Conservation (phyloP, 2,329 filamentous ascomycete species). For the Zymoseptoria brevis region DNA sequence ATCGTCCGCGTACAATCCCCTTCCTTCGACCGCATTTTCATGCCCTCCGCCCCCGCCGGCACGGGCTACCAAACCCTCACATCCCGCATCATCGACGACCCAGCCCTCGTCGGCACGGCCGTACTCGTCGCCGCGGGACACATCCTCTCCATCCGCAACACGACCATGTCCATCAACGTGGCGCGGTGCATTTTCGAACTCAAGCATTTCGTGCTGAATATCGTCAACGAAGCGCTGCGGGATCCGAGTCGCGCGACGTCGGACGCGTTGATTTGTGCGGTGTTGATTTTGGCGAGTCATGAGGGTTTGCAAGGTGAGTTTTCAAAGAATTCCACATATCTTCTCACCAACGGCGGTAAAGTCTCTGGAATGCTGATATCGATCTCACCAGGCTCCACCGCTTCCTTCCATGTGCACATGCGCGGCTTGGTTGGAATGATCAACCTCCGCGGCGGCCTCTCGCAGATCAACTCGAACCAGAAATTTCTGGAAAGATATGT, state of each 20-base stretch:
- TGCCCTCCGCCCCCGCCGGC: neutral
- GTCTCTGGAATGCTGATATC: too few species aligned
- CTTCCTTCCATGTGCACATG: conserved; percentile 4
- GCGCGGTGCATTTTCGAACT: conserved; percentile 5
- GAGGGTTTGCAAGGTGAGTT: conserved; percentile 1
- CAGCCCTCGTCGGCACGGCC: neutral
- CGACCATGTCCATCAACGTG: neutral
- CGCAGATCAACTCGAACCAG: neutral
- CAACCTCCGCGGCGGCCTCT: conserved; percentile 2
- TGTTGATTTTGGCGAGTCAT: conserved; percentile 4
- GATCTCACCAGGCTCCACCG: neutral
- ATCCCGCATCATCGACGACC: neutral
- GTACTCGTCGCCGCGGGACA: conserved; percentile 1
- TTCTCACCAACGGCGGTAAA: too few species aligned
- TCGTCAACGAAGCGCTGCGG: conserved; percentile 19
- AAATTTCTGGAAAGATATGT: conserved; percentile 2
- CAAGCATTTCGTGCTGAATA: conserved; percentile 6
- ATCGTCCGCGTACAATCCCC: conserved; percentile 2
- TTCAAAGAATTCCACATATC: too few species aligned
- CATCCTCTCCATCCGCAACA: conserved; percentile 3
- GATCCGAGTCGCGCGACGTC: conserved; percentile 14
- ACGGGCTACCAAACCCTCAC: neutral
- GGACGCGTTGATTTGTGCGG: conserved; percentile 14
- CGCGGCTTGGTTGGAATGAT: conserved; percentile 3
- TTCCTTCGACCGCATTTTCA: conserved; percentile 2